Conservation (phyloP, 495 filamentous ascomycete genomes). For the Astrocystis sublimbata region DNA sequence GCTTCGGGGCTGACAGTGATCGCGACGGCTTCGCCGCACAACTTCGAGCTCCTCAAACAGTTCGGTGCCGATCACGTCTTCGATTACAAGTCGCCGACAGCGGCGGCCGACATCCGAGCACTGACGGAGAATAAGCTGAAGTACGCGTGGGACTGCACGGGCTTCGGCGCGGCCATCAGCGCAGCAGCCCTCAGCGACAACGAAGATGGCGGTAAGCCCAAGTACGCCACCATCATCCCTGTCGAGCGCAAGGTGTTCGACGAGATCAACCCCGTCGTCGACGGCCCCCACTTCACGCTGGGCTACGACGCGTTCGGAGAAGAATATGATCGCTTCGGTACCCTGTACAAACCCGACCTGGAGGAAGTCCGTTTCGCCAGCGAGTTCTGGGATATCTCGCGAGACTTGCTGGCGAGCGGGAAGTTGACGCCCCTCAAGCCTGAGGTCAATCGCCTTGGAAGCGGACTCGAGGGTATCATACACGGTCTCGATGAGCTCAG, state of each 20-base stretch:
- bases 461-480: slow-evolving; percentile 39
- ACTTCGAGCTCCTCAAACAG: slow-evolving; percentile 42
- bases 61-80: slow-evolving; percentile 48
- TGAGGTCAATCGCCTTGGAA: slow-evolving; percentile 35
- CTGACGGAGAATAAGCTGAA: slow-evolving; percentile 29
- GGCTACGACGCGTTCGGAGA: slow-evolving; percentile 34
- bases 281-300: slow-evolving; percentile 25
- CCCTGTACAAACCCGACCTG: slow-evolving; percentile 1
- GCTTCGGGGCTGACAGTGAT: slow-evolving; percentile 48
- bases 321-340: slow-evolving; percentile 15
- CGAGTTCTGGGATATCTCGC: slow-evolving; percentile 27
- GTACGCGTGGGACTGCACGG: slow-evolving; percentile 41
- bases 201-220: slow-evolving; percentile 21
- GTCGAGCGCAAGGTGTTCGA: slow-evolving; percentile 23
- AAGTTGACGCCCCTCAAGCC: slow-evolving; percentile 31
- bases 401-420: slow-evolving; percentile 28
- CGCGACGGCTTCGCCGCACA: slow-evolving; percentile 44
- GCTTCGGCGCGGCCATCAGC: slow-evolving; percentile 22
- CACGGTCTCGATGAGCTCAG: slow-evolving; percentile 38
- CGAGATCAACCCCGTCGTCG: slow-evolving; percentile 32
- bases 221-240: slow-evolving; percentile 28
- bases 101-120: slow-evolving; percentile 36
- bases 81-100: slow-evolving; percentile 46
- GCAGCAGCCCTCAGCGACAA: slow-evolving; percentile 30
- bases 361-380: slow-evolving; percentile 30